Conservation (phyloP, 768 basidiomycete genomes). For the Auriscalpium vulgare region DNA sequence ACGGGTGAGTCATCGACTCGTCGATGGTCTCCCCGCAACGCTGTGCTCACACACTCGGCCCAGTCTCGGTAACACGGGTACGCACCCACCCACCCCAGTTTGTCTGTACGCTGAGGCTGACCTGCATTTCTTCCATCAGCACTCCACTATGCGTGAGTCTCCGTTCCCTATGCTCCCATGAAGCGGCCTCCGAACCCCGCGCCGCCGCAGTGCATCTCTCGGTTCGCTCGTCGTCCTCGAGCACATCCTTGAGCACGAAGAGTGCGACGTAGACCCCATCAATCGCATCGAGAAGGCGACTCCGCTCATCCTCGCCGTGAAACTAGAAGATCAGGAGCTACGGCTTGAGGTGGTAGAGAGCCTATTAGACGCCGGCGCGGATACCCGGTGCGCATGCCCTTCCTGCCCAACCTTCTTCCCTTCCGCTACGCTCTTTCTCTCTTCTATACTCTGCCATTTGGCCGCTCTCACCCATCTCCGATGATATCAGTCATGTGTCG, state of each 20-base stretch:
- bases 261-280: slow-evolving; percentile 74
- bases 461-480: not conserved
- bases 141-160: slow-evolving; percentile 62
- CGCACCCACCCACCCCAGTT: slow-evolving; percentile 17
- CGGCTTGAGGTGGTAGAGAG: slow-evolving; percentile 49
- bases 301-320: slow-evolving; percentile 69
- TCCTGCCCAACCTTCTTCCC: too few relatives aligned
- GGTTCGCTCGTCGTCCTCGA: slow-evolving; percentile 62
- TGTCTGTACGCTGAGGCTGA: not conserved
- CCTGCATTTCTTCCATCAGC: slow-evolving; percentile 29
- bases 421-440: not conserved
- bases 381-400: slow-evolving; percentile 42
- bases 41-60: not conserved
- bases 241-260: slow-evolving; percentile 62
- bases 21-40: not conserved
- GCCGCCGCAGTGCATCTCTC: slow-evolving; percentile 34
- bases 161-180: not conserved
- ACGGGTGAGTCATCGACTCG: slow-evolving; percentile 48
- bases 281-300: slow-evolving; percentile 66
- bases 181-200: not conserved
- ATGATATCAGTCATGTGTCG: too few relatives aligned
- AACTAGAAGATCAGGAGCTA: slow-evolving; percentile 45
- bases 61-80: slow-evolving; percentile 74
- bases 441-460: not conserved
- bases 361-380: slow-evolving; percentile 74